Conservation (phyloP, 106 monocot species). For the Dioscorea dumetorum region DNA sequence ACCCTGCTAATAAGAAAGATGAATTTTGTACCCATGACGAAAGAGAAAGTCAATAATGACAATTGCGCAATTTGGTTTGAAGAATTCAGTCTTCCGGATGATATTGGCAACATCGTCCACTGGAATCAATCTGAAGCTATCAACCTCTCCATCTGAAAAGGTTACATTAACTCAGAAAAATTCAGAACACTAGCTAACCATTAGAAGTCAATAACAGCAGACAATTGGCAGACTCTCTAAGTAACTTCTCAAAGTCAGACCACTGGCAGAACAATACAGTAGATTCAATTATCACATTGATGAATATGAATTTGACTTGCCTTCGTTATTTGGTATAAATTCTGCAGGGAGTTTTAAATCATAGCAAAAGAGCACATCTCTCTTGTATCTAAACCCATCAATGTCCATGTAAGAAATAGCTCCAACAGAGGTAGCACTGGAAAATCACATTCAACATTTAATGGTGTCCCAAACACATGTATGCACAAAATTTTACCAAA, state of each 20-base stretch:
- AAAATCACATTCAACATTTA: neutral
- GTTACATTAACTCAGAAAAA: no score
- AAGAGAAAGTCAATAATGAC: constrained; percentile 91
- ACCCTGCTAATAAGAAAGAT: neutral
- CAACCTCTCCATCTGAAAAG: constrained; percentile 86
- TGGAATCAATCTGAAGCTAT: constrained; percentile 73
- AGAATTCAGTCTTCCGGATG: constrained; percentile 62
- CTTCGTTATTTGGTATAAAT: constrained; percentile 78
- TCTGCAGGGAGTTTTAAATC: constrained; percentile 76
- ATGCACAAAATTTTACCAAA: no score
- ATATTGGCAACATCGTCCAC: constrained; percentile 67
- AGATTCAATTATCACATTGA: no score
- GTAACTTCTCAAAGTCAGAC: no score
- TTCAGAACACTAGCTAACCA: no score
- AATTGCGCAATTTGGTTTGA: constrained; percentile 84
- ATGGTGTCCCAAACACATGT: no score
- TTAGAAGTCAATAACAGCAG: no score
- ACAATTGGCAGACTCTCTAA: no score
- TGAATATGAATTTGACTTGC: constrained; percentile 13
- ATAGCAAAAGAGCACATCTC: constrained; percentile 92
- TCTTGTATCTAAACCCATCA: constrained; percentile 67
- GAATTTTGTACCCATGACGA: constrained; percentile 68
- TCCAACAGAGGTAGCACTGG: constrained; percentile 72
- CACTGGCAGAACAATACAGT: no score
- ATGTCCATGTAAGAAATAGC: constrained; percentile 85